Percentiles rank a stretch among this genome's conserved stretches.
These are phyloP conservation scores for Nemania abortiva DNA, from an alignment of 2,329 filamentous ascomycete species.

Conservation along the genomic window DNA sequence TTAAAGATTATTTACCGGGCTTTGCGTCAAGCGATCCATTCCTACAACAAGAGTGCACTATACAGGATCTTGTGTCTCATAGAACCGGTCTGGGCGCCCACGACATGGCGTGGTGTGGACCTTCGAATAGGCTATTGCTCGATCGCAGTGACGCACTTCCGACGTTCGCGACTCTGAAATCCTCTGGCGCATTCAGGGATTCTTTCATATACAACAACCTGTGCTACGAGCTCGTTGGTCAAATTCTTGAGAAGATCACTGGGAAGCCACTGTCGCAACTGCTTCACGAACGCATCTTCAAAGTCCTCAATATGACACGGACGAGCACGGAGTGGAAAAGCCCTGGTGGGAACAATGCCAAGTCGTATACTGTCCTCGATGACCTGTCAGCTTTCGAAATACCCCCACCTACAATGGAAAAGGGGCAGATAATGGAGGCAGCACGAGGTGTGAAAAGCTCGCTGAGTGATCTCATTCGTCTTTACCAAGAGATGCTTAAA, in stretches of 20 bases:
- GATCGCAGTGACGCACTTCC: background rate
- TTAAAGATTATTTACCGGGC: background rate
- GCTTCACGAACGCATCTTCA: background rate
- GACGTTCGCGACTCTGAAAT: background rate
- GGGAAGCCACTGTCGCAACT: conserved; percentile 2
- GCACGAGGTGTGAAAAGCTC: conserved; percentile 4
- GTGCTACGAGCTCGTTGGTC: conserved; percentile 3
- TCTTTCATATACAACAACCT: conserved; percentile 5
- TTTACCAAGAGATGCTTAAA: conserved; percentile 10
- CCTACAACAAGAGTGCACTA: conserved; percentile 6
- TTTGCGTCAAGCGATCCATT: background rate
- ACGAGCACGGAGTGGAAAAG: too few species aligned
- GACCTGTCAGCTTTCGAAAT: conserved; percentile 1
- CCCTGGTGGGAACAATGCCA: too few species aligned
- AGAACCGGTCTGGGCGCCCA: conserved; percentile 2
- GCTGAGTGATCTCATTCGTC: background rate
- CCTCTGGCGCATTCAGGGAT: conserved; percentile 1
- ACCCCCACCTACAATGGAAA: conserved; percentile 4
- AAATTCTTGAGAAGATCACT: background rate
- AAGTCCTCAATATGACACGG: too few species aligned
- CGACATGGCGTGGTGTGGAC: background rate
- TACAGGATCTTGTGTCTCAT: conserved; percentile 1
- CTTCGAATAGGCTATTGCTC: background rate
- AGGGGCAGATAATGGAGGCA: conserved; percentile 13
- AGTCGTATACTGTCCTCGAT: background rate